Base-by-base conservation (phyloP, 257 asterid species). In the Lavandula angustifolia region DNA sequence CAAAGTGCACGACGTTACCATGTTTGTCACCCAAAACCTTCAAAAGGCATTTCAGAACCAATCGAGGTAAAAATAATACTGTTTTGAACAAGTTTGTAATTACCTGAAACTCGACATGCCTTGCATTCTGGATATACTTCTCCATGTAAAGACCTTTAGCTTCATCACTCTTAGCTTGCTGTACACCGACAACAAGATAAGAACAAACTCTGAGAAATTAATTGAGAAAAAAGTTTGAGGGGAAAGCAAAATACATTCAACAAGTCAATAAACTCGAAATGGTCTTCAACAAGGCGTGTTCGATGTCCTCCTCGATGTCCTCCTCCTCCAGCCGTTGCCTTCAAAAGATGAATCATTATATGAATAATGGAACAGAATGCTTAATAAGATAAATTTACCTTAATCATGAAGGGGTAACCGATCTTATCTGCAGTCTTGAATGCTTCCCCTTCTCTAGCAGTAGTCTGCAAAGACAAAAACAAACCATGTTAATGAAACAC, bases 291-390 rank as follows among this genome's bases (percentile, higher is more conserved):
- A 49, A 94, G 95, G 63, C 97, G 99, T 96, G 90, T 94, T 76
- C 99, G 97, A 80, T 97, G 97, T 60, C 99, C 99, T 70, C n/a
- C n/a, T n/a, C n/a, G n/a, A n/a, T n/a, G n/a, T n/a, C n/a, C n/a
- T n/a, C 99, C 99, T 35, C 99, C 99, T 72, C 99, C 99, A 55
- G 99, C 97, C 18, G 99, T 90, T 73, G 99, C 99, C 97, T 90
- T 73, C 73, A 81, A 59, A 75, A 73, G 47, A 52, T 46, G 41
- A 59, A 73, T n/a, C n/a, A n/a, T n/a, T n/a, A n/a, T n/a, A n/a
- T n/a, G n/a, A n/a, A n/a, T n/a, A n/a, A n/a, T n/a, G n/a, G n/a
- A n/a, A n/a, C n/a, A n/a, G n/a, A 49, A 51, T 62, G 50, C 46
- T 58, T 57, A 66, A 48, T 47, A 34, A 22, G 54, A 33, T 58